Evolutionary conservation across 805 yeast species (phyloP).

Genomic region (Metschnikowia borealis): DNA sequence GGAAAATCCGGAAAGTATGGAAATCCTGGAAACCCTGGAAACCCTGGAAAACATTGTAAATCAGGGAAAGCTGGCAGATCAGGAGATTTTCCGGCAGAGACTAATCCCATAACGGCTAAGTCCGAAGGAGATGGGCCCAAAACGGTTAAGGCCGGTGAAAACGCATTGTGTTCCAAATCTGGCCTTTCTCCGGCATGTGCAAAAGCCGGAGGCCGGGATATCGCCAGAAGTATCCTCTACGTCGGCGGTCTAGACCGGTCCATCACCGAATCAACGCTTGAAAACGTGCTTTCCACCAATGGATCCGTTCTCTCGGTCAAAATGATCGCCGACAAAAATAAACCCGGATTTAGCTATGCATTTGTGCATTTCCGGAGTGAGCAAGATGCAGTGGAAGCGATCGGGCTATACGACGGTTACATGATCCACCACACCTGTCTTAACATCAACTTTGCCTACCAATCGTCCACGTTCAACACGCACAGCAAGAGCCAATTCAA

Average conservation of each 20-base stretch:
- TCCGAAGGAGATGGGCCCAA: too few species aligned
- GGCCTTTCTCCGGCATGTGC: background rate
- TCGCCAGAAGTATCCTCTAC: slow-evolving; percentile 66
- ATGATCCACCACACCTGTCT: slow-evolving; percentile 52
- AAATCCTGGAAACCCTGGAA: too few species aligned
- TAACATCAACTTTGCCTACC: slow-evolving; percentile 79
- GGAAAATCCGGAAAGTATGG: too few species aligned
- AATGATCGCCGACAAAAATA: slow-evolving; percentile 71
- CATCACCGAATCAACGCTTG: slow-evolving; percentile 59
- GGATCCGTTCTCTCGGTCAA: slow-evolving; percentile 65
- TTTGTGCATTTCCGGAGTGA: slow-evolving; percentile 69
- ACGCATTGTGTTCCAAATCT: too few species aligned
- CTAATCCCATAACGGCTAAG: too few species aligned
- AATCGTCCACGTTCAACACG: slow-evolving; percentile 63
- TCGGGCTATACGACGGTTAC: slow-evolving; percentile 56
- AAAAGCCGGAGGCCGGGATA: slow-evolving; percentile 72
- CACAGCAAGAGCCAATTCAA: slow-evolving; percentile 40
- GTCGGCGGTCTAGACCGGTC: slow-evolving; percentile 70
- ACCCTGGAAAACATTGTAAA: too few species aligned
- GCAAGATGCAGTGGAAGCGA: slow-evolving; percentile 58
- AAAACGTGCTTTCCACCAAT: slow-evolving; percentile 57
- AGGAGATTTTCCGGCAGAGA: too few species aligned
- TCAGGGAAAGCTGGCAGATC: too few species aligned
- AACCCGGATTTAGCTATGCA: slow-evolving; percentile 72
- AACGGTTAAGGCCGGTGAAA: too few species aligned